Base-by-base conservation (phyloP, 2,329 filamentous ascomycete species). In the Myriosclerotinia curreyana region DNA sequence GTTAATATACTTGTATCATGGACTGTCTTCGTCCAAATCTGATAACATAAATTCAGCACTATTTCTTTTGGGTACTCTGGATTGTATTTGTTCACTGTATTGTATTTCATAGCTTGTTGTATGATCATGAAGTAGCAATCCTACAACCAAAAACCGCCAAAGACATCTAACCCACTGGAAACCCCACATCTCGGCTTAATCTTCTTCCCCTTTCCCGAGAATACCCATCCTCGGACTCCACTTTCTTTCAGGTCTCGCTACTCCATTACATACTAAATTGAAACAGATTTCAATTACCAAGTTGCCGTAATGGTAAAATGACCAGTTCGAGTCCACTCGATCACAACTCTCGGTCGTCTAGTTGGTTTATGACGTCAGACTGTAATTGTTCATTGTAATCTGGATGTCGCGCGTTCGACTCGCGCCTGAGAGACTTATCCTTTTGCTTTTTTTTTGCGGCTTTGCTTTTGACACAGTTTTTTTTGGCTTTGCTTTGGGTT, bases 251-350 rank as follows among this genome's bases (percentile, higher is more conserved):
- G n/a, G n/a, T n/a, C n/a, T n/a, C n/a, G n/a, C n/a, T n/a, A n/a
- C n/a, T n/a, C n/a, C n/a, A n/a, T 40, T 55, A 55, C 42, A 55
- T 46, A 25, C 17, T 46, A 0, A 6, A 8, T 2, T 46, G 7
- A 17, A 0, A 1, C 0, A 1, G 0, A 0, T 3, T 0, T 0
- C 0, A 0, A 0, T 11, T 40, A 58, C 22, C 42, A 36, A 48
- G 1, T 25, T 58, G 42, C 42, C 55, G 22, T 8, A 36, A 12
- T 48, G 55, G 55, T 48, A 58, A 20, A 34, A 58, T 25, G 55
- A 58, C 55, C 55, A 25, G 14, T 36, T 58, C 42, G 55, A 58
- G 55, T 25, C 36, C 55, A 58, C 55, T 48, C 42, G 55, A 48
- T 44, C 1, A 36, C 20, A 1, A 58, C 55, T 58, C 55, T 58